These are phyloP conservation scores for Kluyveromyces lactis DNA, from an alignment of 805 yeast species.

Conservation along the genomic window DNA sequence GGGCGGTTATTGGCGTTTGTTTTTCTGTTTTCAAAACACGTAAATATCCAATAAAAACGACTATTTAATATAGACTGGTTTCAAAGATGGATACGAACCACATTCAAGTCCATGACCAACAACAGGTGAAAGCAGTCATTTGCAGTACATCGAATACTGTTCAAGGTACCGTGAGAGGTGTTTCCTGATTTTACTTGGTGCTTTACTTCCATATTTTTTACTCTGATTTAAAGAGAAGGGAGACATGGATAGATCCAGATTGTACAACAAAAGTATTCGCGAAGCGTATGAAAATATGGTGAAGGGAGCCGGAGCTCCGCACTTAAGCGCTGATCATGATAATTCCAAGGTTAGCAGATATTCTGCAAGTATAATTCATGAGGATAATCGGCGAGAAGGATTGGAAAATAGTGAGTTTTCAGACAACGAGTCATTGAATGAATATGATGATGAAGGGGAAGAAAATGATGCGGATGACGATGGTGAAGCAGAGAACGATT, in stretches of 20 bases:
- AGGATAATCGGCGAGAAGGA: constrained; percentile 1
- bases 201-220: no score
- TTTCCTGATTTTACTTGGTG: no score
- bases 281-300: constrained; percentile 4
- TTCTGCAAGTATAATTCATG: not conserved
- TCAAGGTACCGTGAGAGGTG: no score
- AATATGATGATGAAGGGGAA: not conserved
- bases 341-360: not conserved
- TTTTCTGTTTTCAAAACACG: no score
- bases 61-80: no score
- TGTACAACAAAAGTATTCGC: constrained; percentile 4
- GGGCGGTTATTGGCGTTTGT: no score
- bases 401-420: constrained; percentile 10
- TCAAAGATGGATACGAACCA: no score
- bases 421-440: not conserved
- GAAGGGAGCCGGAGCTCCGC: not conserved
- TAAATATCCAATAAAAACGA: no score
- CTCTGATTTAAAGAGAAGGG: no score
- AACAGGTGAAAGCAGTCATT: no score
- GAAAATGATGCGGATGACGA: constrained; percentile 3
- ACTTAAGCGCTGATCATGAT: not conserved
- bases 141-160: no score
- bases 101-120: no score
- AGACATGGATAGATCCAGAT: constrained; percentile 2
- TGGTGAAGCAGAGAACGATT: constrained; percentile 10